Conservation (phyloP, 176 grass and related monocot species). For the Aegilops umbellulata region DNA sequence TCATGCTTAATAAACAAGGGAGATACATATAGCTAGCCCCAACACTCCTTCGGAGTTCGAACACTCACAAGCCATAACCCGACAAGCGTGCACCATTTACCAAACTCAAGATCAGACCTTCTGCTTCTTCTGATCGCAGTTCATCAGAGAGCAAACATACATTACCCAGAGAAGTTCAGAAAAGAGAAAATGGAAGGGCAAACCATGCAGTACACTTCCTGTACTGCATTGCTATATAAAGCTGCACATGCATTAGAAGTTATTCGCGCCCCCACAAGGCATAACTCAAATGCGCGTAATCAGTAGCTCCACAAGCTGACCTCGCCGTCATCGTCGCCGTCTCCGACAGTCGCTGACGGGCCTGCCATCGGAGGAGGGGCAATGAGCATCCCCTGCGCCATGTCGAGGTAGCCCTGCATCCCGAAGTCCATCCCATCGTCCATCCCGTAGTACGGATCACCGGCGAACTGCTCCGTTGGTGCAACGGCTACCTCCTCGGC, state of each 20-base stretch:
- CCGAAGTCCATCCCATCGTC: constrained; percentile 69
- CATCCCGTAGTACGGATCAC: constrained; percentile 3
- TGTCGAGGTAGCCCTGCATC: constrained; percentile 87
- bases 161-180: constrained; percentile 7
- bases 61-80: background rate
- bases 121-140: constrained; percentile 48
- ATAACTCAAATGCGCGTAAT: background rate
- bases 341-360: constrained; percentile 6
- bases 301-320: constrained; percentile 70
- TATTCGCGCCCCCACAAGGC: background rate
- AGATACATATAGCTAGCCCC: background rate
- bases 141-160: constrained; percentile 25
- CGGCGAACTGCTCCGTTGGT: background rate
- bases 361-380: constrained; percentile 53
- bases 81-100: background rate
- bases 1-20: constrained; percentile 5
- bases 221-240: constrained; percentile 9
- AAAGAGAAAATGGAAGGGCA: background rate
- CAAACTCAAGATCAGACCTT: constrained; percentile 5
- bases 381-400: constrained; percentile 91
- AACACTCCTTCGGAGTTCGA: constrained; percentile 20
- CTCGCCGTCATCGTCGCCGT: constrained; percentile 37
- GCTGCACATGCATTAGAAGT: constrained; percentile 26
- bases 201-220: background rate
- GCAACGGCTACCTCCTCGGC: background rate